Evolutionary conservation across 1,284 basidiomycete species (phyloP).

Genomic region (Volvariella volvacea): DNA sequence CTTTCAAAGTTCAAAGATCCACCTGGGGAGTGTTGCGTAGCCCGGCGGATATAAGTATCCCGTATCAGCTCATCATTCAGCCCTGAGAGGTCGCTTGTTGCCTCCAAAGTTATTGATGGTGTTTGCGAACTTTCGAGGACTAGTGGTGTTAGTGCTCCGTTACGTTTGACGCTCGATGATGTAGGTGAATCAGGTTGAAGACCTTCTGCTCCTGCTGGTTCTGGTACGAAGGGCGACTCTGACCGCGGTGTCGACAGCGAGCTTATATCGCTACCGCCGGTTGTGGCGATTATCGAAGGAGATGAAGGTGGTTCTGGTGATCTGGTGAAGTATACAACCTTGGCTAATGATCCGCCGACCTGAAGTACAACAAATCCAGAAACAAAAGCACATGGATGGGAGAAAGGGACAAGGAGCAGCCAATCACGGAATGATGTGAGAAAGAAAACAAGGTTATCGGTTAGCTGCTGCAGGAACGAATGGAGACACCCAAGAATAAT

Average conservation of each 20-base stretch:
- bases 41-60: conserved; percentile 63
- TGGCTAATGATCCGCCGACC: conserved; percentile 97
- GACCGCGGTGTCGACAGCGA: conserved; percentile 44
- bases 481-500: too few relatives aligned
- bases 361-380: conserved; percentile 23
- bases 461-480: too few relatives aligned
- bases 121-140: conserved; percentile 45
- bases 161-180: conserved; percentile 37
- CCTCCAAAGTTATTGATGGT: conserved; percentile 16
- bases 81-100: conserved; percentile 20
- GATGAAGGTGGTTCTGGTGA: conserved; percentile 75
- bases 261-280: conserved; percentile 41
- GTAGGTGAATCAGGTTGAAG: conserved; percentile 23
- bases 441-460: too few relatives aligned
- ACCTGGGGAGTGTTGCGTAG: conserved; percentile 84
- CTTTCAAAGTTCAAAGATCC: conserved; percentile 97
- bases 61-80: conserved; percentile 48
- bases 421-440: conserved; percentile 5
- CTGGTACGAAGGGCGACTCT: conserved; percentile 31
- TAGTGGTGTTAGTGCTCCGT: conserved; percentile 79
- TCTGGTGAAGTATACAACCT: conserved; percentile 97
- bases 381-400: conserved; percentile 8
- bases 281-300: conserved; percentile 55
- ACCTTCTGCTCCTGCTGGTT: conserved; percentile 19
- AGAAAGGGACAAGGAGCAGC: conserved; percentile 1